Evolutionary conservation across 2,329 filamentous ascomycete genomes (phyloP), one percentile per base, ranked within the genome.

Genomic region (Trichothecium roseum): DNA sequence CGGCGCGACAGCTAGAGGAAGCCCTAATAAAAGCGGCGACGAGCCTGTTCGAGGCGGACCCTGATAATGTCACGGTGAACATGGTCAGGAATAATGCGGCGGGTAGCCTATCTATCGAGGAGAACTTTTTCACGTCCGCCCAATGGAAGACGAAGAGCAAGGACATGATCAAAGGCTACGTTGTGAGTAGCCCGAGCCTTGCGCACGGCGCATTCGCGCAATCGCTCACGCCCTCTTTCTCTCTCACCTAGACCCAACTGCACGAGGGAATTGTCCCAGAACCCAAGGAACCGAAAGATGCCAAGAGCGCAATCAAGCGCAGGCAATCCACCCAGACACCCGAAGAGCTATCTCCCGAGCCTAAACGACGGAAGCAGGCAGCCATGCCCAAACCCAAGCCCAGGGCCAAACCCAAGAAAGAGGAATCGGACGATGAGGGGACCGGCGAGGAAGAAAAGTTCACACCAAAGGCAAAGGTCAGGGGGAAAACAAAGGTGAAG

Each of bases 141-240:
- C 54, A 66, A 13, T 80, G 76, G 76, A 78, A 79, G 50, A 51
- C 56, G 4, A 67, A 61, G 43, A 78, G 73, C 51, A 79, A 78
- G 46, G 49, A 53, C 1, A 46, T 78, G n/a, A 75, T 80, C 42
- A 68, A 68, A 35, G 55, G 57, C 14, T 57, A 63, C 32, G 64
- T 69, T n/a, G 75, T 78, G 61, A 42, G 69, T 61, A 3, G n/a
- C n/a, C n/a, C n/a, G n/a, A n/a, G n/a, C n/a, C n/a, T n/a, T n/a
- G n/a, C n/a, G n/a, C n/a, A 6, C 8, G 16, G 27, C 17, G 18
- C 12, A 15, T n/a, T n/a, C n/a, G n/a, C n/a, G n/a, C n/a, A n/a
- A n/a, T n/a, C n/a, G n/a, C n/a, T n/a, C n/a, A n/a, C n/a, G n/a
- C n/a, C n/a, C n/a, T n/a, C n/a, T n/a, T n/a, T n/a, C n/a, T n/a